phyloP scores from a whole-genome alignment of 1,284 basidiomycete species.

The Ceratobasidium sp. region DNA sequence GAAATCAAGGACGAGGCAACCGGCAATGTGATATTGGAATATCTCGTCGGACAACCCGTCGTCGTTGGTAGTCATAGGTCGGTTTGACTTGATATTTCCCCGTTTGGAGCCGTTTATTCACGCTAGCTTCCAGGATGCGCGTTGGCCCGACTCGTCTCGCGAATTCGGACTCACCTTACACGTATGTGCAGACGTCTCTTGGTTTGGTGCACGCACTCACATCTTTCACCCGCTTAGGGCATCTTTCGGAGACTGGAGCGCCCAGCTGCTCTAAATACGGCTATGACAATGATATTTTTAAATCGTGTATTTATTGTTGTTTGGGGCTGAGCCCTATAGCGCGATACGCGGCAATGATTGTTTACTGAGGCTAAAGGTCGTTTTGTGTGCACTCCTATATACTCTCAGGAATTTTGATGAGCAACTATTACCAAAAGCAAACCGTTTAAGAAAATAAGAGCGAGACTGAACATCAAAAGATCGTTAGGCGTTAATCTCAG shows the following conservation, averaged over 20 bases:
- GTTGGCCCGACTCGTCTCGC: slow-evolving; percentile 12
- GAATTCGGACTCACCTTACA: slow-evolving; percentile 13
- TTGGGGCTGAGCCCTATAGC: too few species aligned
- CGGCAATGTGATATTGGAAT: slow-evolving; percentile 3
- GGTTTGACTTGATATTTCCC: neutral
- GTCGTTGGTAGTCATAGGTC: slow-evolving; percentile 19
- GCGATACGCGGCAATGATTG: too few species aligned
- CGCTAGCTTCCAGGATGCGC: neutral
- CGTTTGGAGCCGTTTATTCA: neutral
- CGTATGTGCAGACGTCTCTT: neutral
- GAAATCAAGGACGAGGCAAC: slow-evolving; percentile 22
- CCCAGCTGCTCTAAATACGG: neutral
- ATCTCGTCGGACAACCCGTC: neutral
- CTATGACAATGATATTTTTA: too few species aligned
- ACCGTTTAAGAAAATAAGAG: too few species aligned
- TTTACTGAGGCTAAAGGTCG: too few species aligned
- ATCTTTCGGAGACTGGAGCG: slow-evolving; percentile 25
- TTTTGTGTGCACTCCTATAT: too few species aligned
- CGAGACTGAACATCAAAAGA: too few species aligned
- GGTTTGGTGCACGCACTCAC: neutral
- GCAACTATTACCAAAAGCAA: too few species aligned
- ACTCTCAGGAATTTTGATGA: too few species aligned
- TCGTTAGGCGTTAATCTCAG: too few species aligned
- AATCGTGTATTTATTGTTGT: too few species aligned
- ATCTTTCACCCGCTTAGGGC: neutral